A percentile compares a stretch with the other conserved stretches of the same genome.
Evolutionary conservation across 2,329 filamentous ascomycete genomes (phyloP).

Genomic region (Xylariaceae sp.): DNA sequence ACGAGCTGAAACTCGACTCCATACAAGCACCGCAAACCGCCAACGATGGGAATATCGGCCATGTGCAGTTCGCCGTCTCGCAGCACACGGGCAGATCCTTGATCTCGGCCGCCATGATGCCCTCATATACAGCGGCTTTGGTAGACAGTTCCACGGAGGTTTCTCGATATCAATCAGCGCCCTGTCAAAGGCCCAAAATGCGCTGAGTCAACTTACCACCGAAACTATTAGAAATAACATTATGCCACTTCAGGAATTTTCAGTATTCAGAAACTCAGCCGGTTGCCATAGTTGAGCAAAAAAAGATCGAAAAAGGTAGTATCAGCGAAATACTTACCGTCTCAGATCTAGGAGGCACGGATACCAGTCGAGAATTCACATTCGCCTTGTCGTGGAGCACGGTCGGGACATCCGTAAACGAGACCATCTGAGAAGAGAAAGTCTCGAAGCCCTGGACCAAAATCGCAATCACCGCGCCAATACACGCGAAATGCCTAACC

Average conservation of each 20-base stretch:
- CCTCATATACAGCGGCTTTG: constrained; percentile 36
- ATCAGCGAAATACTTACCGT: constrained; percentile 11
- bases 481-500: constrained; percentile 34
- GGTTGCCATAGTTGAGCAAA: not conserved
- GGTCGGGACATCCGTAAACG: constrained; percentile 28
- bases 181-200: constrained; percentile 3
- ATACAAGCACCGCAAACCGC: constrained; percentile 34
- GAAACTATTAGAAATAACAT: constrained; percentile 25
- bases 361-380: constrained; percentile 19
- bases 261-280: not conserved
- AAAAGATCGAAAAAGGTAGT: not conserved
- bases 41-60: constrained; percentile 34
- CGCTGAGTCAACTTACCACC: constrained; percentile 1
- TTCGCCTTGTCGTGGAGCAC: constrained; percentile 18
- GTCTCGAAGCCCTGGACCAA: constrained; percentile 36
- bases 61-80: constrained; percentile 33
- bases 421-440: constrained; percentile 37
- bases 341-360: constrained; percentile 32
- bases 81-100: constrained; percentile 28
- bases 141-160: constrained; percentile 31
- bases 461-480: constrained; percentile 35
- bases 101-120: constrained; percentile 32
- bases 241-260: constrained; percentile 27
- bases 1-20: constrained; percentile 12
- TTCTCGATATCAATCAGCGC: constrained; percentile 10